phyloP scores from a whole-genome alignment of 2,329 filamentous ascomycete species.

The Hypoxylon sp. region DNA sequence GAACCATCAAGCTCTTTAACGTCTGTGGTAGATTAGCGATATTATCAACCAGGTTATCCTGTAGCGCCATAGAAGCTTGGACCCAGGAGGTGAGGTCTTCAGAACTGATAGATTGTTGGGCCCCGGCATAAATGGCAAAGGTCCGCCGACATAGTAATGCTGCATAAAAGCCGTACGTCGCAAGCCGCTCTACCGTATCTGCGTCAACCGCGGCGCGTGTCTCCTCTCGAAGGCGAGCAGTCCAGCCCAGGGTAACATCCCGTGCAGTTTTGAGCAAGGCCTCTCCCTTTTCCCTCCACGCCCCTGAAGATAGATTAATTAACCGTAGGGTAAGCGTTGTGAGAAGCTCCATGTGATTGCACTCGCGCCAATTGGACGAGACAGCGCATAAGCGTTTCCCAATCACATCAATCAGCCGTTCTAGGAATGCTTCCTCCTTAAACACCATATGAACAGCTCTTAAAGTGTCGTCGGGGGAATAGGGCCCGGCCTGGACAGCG shows the following conservation, averaged over 20 bases:
- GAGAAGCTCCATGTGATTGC: constrained; percentile 69
- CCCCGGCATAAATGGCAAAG: constrained; percentile 33
- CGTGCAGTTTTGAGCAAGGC: constrained; percentile 60
- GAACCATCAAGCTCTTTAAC: constrained; percentile 59
- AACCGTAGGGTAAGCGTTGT: constrained; percentile 65
- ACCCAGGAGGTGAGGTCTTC: constrained; percentile 47
- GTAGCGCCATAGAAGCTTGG: constrained; percentile 55
- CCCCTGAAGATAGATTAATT: constrained; percentile 44
- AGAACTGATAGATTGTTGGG: constrained; percentile 25
- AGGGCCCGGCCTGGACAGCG: constrained; percentile 69
- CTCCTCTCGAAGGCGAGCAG: constrained; percentile 61
- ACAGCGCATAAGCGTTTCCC: constrained; percentile 61
- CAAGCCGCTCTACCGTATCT: constrained; percentile 56
- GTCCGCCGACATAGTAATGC: constrained; percentile 66
- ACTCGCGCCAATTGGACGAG: constrained; percentile 71
- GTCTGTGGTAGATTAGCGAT: constrained; percentile 53
- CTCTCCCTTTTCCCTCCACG: constrained; percentile 36
- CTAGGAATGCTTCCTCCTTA: constrained; percentile 63
- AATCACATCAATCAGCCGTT: constrained; percentile 64
- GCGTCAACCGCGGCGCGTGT: constrained; percentile 57
- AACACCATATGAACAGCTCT: constrained; percentile 67
- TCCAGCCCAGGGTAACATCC: constrained; percentile 64
- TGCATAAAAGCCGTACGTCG: constrained; percentile 66
- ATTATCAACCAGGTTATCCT: constrained; percentile 62
- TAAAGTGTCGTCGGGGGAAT: constrained; percentile 51